Evolutionary conservation across 306 rosid species (phyloP).

Genomic region (Medicago ruthenica): DNA sequence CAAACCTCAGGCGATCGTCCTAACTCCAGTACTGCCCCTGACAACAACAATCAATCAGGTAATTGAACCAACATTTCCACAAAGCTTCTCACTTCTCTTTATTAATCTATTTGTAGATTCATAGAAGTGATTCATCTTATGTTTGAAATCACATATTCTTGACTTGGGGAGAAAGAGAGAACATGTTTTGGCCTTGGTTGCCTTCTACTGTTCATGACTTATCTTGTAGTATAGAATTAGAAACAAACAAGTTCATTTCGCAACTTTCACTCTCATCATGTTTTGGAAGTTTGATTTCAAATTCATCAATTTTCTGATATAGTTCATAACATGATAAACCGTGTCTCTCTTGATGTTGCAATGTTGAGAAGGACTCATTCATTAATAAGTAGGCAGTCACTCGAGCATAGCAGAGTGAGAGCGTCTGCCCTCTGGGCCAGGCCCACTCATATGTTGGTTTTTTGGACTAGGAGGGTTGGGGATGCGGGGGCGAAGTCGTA

Average conservation of each 20-base stretch:
- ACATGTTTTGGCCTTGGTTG: conserved; percentile 12
- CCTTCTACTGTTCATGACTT: not conserved
- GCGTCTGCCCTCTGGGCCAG: too few relatives aligned
- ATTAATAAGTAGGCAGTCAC: too few relatives aligned
- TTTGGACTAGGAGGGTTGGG: too few relatives aligned
- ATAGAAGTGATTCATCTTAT: not conserved
- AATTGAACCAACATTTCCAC: not conserved
- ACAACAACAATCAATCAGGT: conserved; percentile 41
- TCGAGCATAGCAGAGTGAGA: too few relatives aligned
- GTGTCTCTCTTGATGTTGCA: not conserved
- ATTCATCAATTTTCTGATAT: conserved; percentile 10
- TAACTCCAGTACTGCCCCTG: conserved; percentile 10
- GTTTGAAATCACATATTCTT: conserved; percentile 22
- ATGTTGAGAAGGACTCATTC: not conserved
- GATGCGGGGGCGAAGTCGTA: too few relatives aligned
- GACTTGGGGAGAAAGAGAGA: not conserved
- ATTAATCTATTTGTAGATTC: not conserved
- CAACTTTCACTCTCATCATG: conserved; percentile 6
- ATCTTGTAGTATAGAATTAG: not conserved
- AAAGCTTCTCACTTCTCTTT: not conserved
- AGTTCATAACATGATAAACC: conserved; percentile 3
- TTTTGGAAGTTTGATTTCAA: conserved; percentile 19
- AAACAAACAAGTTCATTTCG: not conserved
- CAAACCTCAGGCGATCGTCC: conserved; percentile 8
- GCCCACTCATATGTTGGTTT: too few relatives aligned